phyloP scores from a whole-genome alignment of 768 basidiomycete genomes.

The Tylopilus rubrobrunneus region DNA sequence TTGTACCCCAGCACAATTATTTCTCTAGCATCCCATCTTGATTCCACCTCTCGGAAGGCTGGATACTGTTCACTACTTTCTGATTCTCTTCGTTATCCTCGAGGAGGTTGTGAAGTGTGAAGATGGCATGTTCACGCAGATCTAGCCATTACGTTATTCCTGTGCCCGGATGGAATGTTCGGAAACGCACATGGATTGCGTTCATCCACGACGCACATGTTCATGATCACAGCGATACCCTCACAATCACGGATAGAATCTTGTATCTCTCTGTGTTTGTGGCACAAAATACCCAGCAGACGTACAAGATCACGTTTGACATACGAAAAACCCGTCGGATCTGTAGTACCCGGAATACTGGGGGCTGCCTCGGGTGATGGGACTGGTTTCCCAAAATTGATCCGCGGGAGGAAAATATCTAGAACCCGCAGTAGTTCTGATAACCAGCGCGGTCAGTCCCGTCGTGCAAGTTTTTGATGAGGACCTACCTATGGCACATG shows the following conservation, averaged over 20 bases:
- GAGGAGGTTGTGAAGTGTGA: constrained; percentile 77
- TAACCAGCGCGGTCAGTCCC: constrained; percentile 27
- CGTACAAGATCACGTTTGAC: constrained; percentile 90
- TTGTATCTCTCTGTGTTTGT: constrained; percentile 62
- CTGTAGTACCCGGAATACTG: constrained; percentile 27
- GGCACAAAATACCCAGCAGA: constrained; percentile 73
- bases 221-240: constrained; percentile 81
- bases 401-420: constrained; percentile 79
- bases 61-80: constrained; percentile 67
- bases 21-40: constrained; percentile 48
- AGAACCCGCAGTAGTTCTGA: constrained; percentile 76
- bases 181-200: constrained; percentile 80
- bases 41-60: constrained; percentile 57
- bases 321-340: constrained; percentile 67
- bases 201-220: constrained; percentile 87
- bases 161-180: neutral
- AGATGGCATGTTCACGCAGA: constrained; percentile 88
- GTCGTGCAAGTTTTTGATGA: neutral
- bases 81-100: constrained; percentile 78
- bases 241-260: constrained; percentile 67
- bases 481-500: constrained; percentile 54
- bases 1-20: constrained; percentile 27
- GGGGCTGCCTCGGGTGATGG: constrained; percentile 3
- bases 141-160: constrained; percentile 36
- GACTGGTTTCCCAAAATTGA: constrained; percentile 72